Conservation (phyloP, 176 grass and related monocot species). For the Bolboschoenus planiculmis region DNA sequence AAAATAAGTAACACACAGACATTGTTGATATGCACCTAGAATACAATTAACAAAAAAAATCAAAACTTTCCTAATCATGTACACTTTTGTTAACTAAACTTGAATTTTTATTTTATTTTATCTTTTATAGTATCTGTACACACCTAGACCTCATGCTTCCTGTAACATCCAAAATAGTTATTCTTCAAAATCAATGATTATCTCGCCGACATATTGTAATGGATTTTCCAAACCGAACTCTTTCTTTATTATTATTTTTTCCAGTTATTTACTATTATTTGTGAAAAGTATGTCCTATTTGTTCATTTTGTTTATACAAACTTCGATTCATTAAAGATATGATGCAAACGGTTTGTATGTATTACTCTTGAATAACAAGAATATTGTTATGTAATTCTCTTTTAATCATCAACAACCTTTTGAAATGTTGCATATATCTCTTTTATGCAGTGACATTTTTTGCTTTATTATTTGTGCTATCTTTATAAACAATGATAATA, state of each 20-base stretch:
- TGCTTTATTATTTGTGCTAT: background rate
- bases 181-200: background rate
- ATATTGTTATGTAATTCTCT: background rate
- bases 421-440: background rate
- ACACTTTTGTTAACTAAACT: background rate
- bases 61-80: background rate
- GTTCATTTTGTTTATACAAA: background rate
- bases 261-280: background rate
- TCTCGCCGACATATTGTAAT: background rate
- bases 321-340: background rate
- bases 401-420: background rate
- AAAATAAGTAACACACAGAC: background rate
- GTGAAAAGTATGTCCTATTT: background rate
- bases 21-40: background rate
- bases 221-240: background rate
- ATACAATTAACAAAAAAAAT: background rate
- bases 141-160: background rate
- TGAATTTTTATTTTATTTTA: background rate
- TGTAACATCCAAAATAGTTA: background rate
- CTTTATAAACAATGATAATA: background rate
- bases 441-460: background rate
- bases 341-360: background rate
- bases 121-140: background rate
- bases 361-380: background rate
- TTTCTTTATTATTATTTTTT: no score